phyloP scores from a whole-genome alignment of 2,329 filamentous ascomycete species.

The Ophiognomonia clavigignenti-juglandacearum region DNA sequence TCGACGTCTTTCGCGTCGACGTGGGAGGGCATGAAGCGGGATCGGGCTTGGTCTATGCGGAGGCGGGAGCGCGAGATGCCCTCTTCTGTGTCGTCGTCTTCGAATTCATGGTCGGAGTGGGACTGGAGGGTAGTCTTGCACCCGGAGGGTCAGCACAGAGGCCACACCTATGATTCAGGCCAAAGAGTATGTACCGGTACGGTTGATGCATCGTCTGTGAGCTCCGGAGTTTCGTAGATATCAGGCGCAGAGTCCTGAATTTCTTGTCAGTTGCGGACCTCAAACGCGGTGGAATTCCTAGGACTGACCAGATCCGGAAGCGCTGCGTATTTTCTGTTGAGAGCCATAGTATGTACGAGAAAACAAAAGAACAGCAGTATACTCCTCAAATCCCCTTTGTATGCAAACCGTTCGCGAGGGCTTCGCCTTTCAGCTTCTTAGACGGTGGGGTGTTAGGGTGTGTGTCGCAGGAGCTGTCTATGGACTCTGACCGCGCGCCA shows the following conservation, averaged over 20 bases:
- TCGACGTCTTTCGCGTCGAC: slow-evolving; percentile 77
- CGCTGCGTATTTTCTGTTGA: slow-evolving; percentile 77
- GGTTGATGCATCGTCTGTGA: slow-evolving; percentile 86
- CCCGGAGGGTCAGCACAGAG: not conserved
- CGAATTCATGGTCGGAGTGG: slow-evolving; percentile 58
- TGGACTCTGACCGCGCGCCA: no score
- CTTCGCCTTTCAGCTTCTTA: no score
- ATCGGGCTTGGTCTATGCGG: slow-evolving; percentile 73
- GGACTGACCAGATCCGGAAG: slow-evolving; percentile 67
- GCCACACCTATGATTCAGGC: not conserved
- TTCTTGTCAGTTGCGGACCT: slow-evolving; percentile 18
- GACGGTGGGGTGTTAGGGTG: no score
- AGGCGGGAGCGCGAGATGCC: slow-evolving; percentile 74
- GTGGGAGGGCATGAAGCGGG: slow-evolving; percentile 68
- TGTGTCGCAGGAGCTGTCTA: no score
- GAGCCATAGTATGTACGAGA: no score
- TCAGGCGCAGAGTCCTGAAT: slow-evolving; percentile 85
- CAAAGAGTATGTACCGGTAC: slow-evolving; percentile 55
- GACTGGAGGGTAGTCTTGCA: slow-evolving; percentile 54
- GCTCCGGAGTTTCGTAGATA: slow-evolving; percentile 92
- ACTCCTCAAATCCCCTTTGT: no score
- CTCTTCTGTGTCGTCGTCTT: slow-evolving; percentile 55
- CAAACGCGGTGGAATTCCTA: slow-evolving; percentile 5
- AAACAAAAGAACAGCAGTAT: no score
- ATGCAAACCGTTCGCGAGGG: no score